These are phyloP conservation scores for Coleophoma eucalyptorum DNA, from an alignment of 2,329 filamentous ascomycete genomes.

Conservation along the genomic window DNA sequence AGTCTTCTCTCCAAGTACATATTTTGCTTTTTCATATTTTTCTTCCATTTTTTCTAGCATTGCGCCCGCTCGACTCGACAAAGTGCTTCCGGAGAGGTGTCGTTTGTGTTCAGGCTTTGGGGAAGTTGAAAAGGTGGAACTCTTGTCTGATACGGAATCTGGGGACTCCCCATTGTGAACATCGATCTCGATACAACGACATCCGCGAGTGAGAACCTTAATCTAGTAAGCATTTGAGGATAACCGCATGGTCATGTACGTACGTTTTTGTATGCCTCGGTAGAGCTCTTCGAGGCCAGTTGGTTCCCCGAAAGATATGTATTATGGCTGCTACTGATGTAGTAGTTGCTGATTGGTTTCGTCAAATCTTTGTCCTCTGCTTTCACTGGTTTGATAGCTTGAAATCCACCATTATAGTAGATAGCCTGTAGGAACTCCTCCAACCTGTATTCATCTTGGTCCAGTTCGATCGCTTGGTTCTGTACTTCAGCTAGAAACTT, in stretches of 20 bases:
- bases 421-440: conserved; percentile 25
- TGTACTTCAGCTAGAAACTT: conserved; percentile 48
- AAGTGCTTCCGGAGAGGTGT: conserved; percentile 25
- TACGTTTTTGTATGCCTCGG: conserved; percentile 74
- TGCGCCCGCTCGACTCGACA: conserved; percentile 24
- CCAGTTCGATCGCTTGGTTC: conserved; percentile 20
- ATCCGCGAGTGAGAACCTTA: conserved; percentile 70
- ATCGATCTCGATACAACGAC: conserved; percentile 91
- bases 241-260: conserved; percentile 19
- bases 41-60: conserved; percentile 22
- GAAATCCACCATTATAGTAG: conserved; percentile 23
- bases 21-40: conserved; percentile 20
- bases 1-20: conserved; percentile 7
- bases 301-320: conserved; percentile 90
- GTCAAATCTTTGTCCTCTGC: conserved; percentile 22
- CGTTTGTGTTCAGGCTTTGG: conserved; percentile 38
- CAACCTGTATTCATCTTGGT: conserved; percentile 25
- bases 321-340: conserved; percentile 92
- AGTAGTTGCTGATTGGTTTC: conserved; percentile 62
- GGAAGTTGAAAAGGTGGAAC: conserved; percentile 4
- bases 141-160: conserved; percentile 22
- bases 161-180: conserved; percentile 74
- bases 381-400: conserved; percentile 15
- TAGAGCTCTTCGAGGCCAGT: conserved; percentile 71
- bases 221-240: background rate